Base-by-base conservation (phyloP, 2,329 filamentous ascomycete species). In the Basipetospora chlamydospora region DNA sequence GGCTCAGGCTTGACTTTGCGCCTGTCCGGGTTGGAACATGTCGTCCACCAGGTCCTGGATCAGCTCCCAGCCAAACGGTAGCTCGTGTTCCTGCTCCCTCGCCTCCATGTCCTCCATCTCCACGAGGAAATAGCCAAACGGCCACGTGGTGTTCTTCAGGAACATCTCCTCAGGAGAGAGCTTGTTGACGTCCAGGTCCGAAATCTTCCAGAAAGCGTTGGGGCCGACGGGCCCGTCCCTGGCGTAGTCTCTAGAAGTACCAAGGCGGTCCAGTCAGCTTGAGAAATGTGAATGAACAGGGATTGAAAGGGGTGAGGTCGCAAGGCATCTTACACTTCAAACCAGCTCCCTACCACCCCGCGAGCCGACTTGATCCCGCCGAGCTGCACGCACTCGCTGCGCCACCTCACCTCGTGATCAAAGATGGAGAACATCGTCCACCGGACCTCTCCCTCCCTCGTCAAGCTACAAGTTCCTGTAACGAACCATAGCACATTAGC, bases 331-430 rank as follows among this genome's bases (percentile, higher is more conserved):
- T 58, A 76, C 72, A 75, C 77, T 47, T 84, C 80, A 47, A 85
- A 87, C 82, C 82, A 88, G 35, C 73, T 77, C 0, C 82, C 81
- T 2, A 85, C 49, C 0, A 85, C 73, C 1, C 80, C 80, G 6
- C 80, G 65, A 6, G 68, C 72, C 5, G 76, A 77, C 33, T 61
- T 57, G 1, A 73, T 47, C 0, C 81, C 82, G 9, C 81, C 81
- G 5, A 87, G 55, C 53, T 88, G 82, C 5, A 87, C 63, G 7
- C 78, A 72, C 56, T 88, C 82, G 47, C 75, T 80, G n/a, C 72
- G 67, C 82, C 81, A 87, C 16, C 79, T 62, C 47, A 80, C 74
- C 44, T 81, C 66, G 33, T 77, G 75, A 44, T 66, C 58, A 43
- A 65, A 63, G 10, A 84, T 64, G 2, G 73, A 80, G 37, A 73